A percentile compares a stretch with the other conserved stretches of the same genome.
Evolutionary conservation across 2,329 filamentous ascomycete species (phyloP).

Genomic region (Botrytis sinoallii): DNA sequence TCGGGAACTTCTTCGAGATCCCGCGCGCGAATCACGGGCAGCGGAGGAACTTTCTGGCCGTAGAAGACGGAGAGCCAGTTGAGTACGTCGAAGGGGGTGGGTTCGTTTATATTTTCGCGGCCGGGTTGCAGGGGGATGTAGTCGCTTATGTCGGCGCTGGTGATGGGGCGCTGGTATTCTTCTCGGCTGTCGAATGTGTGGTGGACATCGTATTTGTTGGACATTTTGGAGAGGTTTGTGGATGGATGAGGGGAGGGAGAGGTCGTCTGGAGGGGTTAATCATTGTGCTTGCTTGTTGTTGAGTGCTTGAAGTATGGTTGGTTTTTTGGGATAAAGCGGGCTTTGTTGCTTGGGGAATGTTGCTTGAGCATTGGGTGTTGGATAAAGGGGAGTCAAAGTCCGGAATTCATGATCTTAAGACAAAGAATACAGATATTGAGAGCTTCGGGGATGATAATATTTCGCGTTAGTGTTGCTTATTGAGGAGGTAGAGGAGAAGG

Average conservation of each 20-base stretch:
- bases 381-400: constrained; percentile 2
- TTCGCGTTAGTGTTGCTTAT: background rate
- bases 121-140: background rate
- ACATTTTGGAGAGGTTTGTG: background rate
- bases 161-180: accelerated
- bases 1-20: background rate
- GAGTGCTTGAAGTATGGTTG: background rate
- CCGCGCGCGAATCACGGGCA: background rate
- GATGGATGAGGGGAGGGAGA: background rate
- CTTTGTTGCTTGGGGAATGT: background rate
- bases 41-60: background rate
- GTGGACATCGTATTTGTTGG: background rate
- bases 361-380: background rate
- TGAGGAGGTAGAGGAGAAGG: background rate
- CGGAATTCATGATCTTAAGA: background rate
- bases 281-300: background rate
- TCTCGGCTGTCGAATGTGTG: background rate
- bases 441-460: background rate
- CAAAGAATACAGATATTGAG: background rate
- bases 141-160: background rate
- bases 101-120: accelerated
- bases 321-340: background rate
- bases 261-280: background rate
- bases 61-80: background rate
- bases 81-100: background rate